phyloP scores from a whole-genome alignment of 2,329 filamentous ascomycete genomes.

The Colletotrichum eleusines region DNA sequence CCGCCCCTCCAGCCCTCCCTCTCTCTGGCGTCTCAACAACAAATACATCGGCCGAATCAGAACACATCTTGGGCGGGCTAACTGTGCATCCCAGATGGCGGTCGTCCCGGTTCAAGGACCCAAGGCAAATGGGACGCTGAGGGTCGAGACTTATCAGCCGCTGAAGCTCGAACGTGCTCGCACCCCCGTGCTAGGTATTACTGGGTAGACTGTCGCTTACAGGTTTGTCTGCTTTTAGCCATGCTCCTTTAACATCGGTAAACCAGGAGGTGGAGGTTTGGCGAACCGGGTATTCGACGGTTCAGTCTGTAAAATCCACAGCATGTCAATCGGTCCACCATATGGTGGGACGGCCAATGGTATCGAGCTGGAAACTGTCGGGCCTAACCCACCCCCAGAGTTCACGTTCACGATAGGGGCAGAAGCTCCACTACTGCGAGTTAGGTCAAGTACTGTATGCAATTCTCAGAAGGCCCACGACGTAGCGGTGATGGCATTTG shows the following conservation, averaged over 20 bases:
- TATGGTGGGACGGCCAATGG: slow-evolving; percentile 28
- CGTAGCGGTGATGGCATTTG: slow-evolving; percentile 40
- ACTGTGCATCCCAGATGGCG: slow-evolving; percentile 7
- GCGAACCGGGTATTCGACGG: slow-evolving; percentile 26
- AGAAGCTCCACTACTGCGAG: slow-evolving; percentile 25
- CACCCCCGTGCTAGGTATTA: slow-evolving; percentile 19
- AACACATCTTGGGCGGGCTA: not conserved
- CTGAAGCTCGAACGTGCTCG: slow-evolving; percentile 16
- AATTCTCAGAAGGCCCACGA: slow-evolving; percentile 31
- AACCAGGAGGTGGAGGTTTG: slow-evolving; percentile 26
- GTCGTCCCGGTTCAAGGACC: too few species aligned
- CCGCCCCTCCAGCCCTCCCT: slow-evolving; percentile 24
- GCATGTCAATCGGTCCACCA: slow-evolving; percentile 12
- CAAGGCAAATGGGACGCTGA: slow-evolving; percentile 29
- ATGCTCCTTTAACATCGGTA: slow-evolving; percentile 11
- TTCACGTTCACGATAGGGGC: slow-evolving; percentile 13
- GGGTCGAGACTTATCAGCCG: slow-evolving; percentile 29
- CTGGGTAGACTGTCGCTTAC: not conserved
- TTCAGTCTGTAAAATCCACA: too few species aligned
- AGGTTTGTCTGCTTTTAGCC: slow-evolving; percentile 17
- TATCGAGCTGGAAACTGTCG: not conserved
- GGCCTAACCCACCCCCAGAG: slow-evolving; percentile 8
- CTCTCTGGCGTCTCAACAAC: slow-evolving; percentile 32
- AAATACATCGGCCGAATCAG: slow-evolving; percentile 26
- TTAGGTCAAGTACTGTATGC: slow-evolving; percentile 28